Evolutionary conservation across 2,329 filamentous ascomycete species (phyloP).

Genomic region (Ceratocystis diversiconidia): DNA sequence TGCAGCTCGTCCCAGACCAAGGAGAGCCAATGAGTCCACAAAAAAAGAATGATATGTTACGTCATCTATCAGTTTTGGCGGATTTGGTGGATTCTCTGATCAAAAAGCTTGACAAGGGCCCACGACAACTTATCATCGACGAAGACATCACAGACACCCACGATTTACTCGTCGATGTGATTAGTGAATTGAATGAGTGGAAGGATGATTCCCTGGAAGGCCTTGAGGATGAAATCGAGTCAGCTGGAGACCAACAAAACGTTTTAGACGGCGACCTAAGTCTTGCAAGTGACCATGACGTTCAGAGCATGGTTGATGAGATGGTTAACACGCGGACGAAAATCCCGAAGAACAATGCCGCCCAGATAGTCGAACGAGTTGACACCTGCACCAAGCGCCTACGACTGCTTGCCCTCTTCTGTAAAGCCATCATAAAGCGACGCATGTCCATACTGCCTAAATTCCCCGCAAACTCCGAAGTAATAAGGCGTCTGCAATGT

Average conservation of each 20-base stretch:
- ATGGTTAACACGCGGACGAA: conserved; percentile 48
- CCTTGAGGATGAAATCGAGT: conserved; percentile 29
- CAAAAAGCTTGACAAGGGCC: background rate
- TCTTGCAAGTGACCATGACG: conserved; percentile 24
- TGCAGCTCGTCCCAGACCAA: conserved; percentile 22
- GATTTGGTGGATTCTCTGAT: background rate
- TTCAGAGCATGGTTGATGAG: conserved; percentile 49
- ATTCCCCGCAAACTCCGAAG: conserved; percentile 25
- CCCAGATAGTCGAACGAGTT: conserved; percentile 50
- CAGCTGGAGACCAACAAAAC: conserved; percentile 41
- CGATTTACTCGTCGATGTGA: conserved; percentile 4
- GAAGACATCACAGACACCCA: background rate
- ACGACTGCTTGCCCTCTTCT: conserved; percentile 53
- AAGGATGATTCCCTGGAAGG: conserved; percentile 28
- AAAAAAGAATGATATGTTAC: background rate
- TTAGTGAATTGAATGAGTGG: conserved; percentile 5
- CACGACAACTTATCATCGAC: background rate
- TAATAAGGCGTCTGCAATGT: conserved; percentile 38
- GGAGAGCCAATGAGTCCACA: background rate
- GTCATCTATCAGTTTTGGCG: background rate
- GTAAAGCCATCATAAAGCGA: conserved; percentile 54
- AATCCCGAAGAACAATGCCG: conserved; percentile 50
- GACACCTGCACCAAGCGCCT: conserved; percentile 50
- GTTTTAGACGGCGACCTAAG: conserved; percentile 26
- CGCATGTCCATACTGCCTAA: conserved; percentile 46